Evolutionary conservation across 1,284 basidiomycete species (phyloP), one percentile per base, ranked within the genome.

Genomic region (Tilletia walkeri): DNA sequence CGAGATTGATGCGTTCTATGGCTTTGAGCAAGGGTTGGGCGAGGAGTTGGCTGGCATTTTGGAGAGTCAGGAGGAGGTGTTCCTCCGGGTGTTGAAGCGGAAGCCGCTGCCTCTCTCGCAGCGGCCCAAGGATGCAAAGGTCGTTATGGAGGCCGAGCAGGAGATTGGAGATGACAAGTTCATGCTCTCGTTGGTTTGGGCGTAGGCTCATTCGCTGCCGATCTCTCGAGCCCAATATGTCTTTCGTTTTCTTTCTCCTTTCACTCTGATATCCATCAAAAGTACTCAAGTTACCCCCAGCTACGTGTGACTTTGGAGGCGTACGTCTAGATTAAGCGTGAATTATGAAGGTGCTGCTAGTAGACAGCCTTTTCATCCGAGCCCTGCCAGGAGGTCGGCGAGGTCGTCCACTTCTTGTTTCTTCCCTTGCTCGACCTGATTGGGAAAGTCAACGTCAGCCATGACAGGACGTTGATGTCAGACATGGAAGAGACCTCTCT

Each of bases 1-100:
- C 84, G 93, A 96, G 82, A 90, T 98, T 56, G 89, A 93, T 70
- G 89, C 97, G 54, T 95, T 90, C 86, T 95, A 95, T 86, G 86
- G 85, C 72, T 93, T 96, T 82, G 90, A 91, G 79, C 85, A 86
- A 41, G 63, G 38, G 16, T 16, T 66, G 68, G 38, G 67, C n/a
- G 67, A 68, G 38, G 48, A 66, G 41, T 24, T 48, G 10, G 65
- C 18, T 24, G 41, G n/a, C 2, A 68, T 56, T 41, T 68, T 76
- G 53, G 80, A 80, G 48, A 84, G 98, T 72, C 85, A 89, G 36
- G 85, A 86, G n/a, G 93, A 92, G 63, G 86, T 90, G 74, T 90
- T 99, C 78, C 84, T 87, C 77, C 90, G 89, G 85, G 91, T 91
- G 61, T 88, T 95, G 63, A 89, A 93, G 70, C 89, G 89, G 71